Evolutionary conservation across 768 basidiomycete species (phyloP).

Genomic region (Chalciporus chontae): DNA sequence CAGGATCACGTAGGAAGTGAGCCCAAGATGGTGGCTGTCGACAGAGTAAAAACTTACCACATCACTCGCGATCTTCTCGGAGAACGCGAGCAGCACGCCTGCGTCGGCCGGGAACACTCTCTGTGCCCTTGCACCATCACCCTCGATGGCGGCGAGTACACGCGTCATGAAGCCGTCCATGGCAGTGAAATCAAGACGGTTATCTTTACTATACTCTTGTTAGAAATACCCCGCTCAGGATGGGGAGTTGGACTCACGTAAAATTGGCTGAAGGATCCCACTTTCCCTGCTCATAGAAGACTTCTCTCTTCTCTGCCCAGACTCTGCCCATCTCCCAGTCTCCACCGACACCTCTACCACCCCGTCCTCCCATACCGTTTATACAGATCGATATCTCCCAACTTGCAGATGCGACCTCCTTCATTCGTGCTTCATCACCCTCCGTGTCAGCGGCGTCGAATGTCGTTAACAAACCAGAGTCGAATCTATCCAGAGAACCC

Average conservation of each 20-base stretch:
- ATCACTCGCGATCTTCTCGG: constrained; percentile 80
- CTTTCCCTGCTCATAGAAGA: constrained; percentile 81
- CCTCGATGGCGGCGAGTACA: constrained; percentile 58
- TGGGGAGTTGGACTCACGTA: constrained; percentile 44
- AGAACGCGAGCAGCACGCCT: constrained; percentile 74
- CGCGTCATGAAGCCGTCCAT: constrained; percentile 90
- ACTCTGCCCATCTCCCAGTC: constrained; percentile 94
- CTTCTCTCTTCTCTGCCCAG: constrained; percentile 93
- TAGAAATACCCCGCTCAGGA: neutral
- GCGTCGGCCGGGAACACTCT: constrained; percentile 83
- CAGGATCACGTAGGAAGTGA: neutral
- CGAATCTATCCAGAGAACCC: constrained; percentile 83
- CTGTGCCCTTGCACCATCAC: constrained; percentile 78
- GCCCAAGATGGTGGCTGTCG: no score
- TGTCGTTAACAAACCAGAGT: constrained; percentile 76
- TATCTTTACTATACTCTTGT: constrained; percentile 39
- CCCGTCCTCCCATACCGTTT: constrained; percentile 31
- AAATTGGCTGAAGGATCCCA: constrained; percentile 85
- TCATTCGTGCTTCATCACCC: constrained; percentile 73
- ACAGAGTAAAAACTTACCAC: constrained; percentile 50
- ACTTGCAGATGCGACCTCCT: constrained; percentile 73
- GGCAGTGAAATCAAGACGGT: constrained; percentile 76
- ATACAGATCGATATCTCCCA: constrained; percentile 72
- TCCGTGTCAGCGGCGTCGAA: constrained; percentile 85
- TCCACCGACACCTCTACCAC: neutral